Base-by-base conservation (phyloP, 2,329 filamentous ascomycete species). In the Sporothrix inflata region DNA sequence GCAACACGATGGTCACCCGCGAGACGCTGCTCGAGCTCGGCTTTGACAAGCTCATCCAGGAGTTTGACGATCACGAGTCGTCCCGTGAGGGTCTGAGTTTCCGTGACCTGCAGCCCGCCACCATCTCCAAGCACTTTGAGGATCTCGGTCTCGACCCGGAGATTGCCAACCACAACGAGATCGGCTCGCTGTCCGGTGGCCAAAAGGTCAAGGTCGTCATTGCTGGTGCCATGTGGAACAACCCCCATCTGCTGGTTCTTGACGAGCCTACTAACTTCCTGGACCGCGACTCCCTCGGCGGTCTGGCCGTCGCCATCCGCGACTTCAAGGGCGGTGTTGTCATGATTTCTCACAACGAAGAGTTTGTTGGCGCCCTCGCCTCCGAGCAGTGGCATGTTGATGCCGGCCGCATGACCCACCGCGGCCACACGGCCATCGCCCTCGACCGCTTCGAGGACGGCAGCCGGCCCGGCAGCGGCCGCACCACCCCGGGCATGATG, bases 181-280 rank as follows among this genome's bases (percentile, higher is more conserved):
- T 99, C 78, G 94, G 93, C 75, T 96, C 94, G 78, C 87, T 99
- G 14, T 98, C 94, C 11, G 96, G 96, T 83, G 96, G 96, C 16
- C 96, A 99, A 81, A 98, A 98, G 84, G 96, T 99, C 84, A 99
- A 99, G 88, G 96, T 99, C 65, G 96, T 99, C 75, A 90, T 99
- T 77, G 96, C 94, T 3, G 93, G 93, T 78, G 93, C 94, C 77
- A 97, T 97, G 94, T 97, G 94, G 94, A 98, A 98, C 85, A 98
- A 98, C 86, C 96, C 96, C 0, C 96, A 99, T 85, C 84, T 99
- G 78, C 89, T 99, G 74, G 96, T 99, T 66, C 91, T 99, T 30
- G 96, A 99, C 87, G 95, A 99, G 84, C 96, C 96, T 73, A 98
- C 96, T 81, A 99, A 99, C 86, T 99, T 98, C 88, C 90, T 99